Evolutionary conservation across 192 early-diverging fungal genomes (phyloP).

Genomic region (Coemansia sp.): DNA sequence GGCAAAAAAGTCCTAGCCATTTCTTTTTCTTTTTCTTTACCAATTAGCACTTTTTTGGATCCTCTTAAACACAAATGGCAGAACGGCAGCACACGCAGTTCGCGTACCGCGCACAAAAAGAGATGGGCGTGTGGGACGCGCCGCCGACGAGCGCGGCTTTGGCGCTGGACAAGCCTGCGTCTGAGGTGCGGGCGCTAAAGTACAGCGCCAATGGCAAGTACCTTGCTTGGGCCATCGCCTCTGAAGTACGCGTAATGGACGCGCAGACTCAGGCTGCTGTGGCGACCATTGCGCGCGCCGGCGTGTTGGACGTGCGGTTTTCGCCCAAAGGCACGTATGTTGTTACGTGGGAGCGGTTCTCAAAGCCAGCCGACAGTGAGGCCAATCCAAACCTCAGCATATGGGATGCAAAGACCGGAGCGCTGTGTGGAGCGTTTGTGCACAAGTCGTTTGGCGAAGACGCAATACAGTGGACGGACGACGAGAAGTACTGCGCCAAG

Average conservation of each 20-base stretch:
- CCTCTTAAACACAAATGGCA: slow-evolving; percentile 22
- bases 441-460: slow-evolving; percentile 78
- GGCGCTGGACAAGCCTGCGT: slow-evolving; percentile 17
- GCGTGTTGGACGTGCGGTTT: slow-evolving; percentile 84
- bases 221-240: slow-evolving; percentile 65
- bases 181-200: slow-evolving; percentile 43
- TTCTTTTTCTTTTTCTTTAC: not conserved
- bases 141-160: slow-evolving; percentile 27
- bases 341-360: slow-evolving; percentile 80
- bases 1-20: not conserved
- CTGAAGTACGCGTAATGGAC: slow-evolving; percentile 68
- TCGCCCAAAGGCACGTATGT: slow-evolving; percentile 88
- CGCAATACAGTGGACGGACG: slow-evolving; percentile 90
- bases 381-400: slow-evolving; percentile 78
- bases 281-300: slow-evolving; percentile 61
- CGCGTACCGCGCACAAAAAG: slow-evolving; percentile 47
- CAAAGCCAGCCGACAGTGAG: slow-evolving; percentile 58
- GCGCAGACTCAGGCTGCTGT: slow-evolving; percentile 63
- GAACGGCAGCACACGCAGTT: slow-evolving; percentile 38
- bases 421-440: slow-evolving; percentile 68
- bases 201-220: slow-evolving; percentile 75
- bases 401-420: slow-evolving; percentile 74
- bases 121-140: slow-evolving; percentile 41
- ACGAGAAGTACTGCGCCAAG: slow-evolving; percentile 83
- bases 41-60: not conserved